A percentile compares a stretch with the other conserved stretches of the same genome.
phyloP scores from a whole-genome alignment of 2,329 filamentous ascomycete species.

The Ceratocystis papillata region DNA sequence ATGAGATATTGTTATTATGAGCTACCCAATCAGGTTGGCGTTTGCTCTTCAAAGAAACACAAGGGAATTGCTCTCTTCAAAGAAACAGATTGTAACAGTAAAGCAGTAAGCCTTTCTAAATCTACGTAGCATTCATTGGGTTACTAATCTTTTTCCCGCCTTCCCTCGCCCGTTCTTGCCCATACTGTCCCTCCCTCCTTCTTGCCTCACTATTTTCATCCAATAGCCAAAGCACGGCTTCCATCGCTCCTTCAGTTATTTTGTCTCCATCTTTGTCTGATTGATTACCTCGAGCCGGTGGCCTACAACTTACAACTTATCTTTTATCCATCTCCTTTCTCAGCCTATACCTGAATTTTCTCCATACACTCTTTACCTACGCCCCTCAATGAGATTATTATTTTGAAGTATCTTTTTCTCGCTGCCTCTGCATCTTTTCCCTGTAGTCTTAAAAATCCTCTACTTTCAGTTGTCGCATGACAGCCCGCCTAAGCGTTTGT shows the following conservation, averaged over 20 bases:
- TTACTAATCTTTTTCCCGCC: not conserved
- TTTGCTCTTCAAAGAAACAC: not conserved
- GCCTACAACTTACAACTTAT: not conserved
- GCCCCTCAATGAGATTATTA: not conserved
- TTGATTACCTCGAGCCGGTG: not conserved
- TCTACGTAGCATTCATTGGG: not conserved
- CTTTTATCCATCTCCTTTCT: not conserved
- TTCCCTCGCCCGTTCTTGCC: conserved; percentile 7
- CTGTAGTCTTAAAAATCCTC: conserved; percentile 8
- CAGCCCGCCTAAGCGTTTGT: conserved; percentile 10
- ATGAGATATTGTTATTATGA: not conserved
- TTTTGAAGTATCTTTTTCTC: conserved; percentile 3
- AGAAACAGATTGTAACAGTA: not conserved
- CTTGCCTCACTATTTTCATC: not conserved
- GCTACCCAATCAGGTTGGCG: not conserved
- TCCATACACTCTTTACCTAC: conserved; percentile 8
- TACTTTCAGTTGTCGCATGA: not conserved
- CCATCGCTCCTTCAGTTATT: not conserved
- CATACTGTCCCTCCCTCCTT: not conserved
- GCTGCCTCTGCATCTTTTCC: not conserved
- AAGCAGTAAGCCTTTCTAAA: not conserved
- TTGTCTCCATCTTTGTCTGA: not conserved
- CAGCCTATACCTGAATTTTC: not conserved
- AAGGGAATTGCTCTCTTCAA: not conserved
- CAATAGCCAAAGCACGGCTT: conserved; percentile 1